Evolutionary conservation across 2,329 filamentous ascomycete genomes (phyloP), one percentile per base, ranked within the genome.

Genomic region (Stylonectria norvegica): DNA sequence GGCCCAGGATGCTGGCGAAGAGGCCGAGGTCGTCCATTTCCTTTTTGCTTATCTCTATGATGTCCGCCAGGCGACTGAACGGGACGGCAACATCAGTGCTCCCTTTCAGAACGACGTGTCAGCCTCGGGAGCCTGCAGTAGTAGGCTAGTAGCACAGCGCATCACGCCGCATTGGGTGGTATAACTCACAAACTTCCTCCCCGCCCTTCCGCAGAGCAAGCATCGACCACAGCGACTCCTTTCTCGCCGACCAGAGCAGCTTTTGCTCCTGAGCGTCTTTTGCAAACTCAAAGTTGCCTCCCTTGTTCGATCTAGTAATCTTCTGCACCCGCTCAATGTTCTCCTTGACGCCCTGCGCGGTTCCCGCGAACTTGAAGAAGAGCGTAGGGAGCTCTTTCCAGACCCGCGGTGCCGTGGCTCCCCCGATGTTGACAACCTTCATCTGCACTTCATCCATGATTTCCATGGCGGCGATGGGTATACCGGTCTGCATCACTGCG

Each of bases 381-480:
- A 91, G 72, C 1, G 86, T 90, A 0, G 86, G 86, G 39, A 75
- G 65, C 62, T 90, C 86, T 53, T 83, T 76, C 86, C 86, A 91
- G 30, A 78, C 76, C 5, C 76, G 68, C 12, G 81, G 82, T 6
- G 78, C 75, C 0, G 85, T 89, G 4, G 79, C 79, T 1, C 85
- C 83, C 9, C 83, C 78, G 38, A 81, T 71, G 64, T 93, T 93
- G 58, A 93, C 82, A 0, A 91, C 85, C 48, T 72, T 76, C 87
- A 93, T 93, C 64, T 90, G 86, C 4, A 91, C 84, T 42, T 93
- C 87, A 58, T 93, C 87, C 85, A 93, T 89, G 52, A 93, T 81
- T 64, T 93, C 87, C 78, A 90, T 84, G 4, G 84, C 84, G 1
- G 83, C 85, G 5, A 90, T 75, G 0, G 83, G 85, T 4, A 89